Conservation (phyloP, 2,329 filamentous ascomycete genomes). For the Penicillium occitanis region DNA sequence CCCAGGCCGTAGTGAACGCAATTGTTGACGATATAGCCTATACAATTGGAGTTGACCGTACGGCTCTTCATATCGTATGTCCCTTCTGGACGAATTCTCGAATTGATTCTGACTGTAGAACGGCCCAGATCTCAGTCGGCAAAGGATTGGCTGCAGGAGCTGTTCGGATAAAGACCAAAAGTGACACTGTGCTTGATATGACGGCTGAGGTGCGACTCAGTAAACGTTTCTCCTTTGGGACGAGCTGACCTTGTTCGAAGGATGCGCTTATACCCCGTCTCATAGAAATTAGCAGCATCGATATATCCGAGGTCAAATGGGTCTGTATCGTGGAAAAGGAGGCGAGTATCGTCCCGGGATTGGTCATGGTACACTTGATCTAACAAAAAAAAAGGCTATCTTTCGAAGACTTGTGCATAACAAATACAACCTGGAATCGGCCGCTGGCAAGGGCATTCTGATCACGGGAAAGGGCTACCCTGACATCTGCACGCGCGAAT, state of each 20-base stretch:
- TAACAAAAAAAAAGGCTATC: conserved; percentile 49
- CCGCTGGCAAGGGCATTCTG: conserved; percentile 52
- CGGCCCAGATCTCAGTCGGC: conserved; percentile 40
- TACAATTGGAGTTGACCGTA: conserved; percentile 58
- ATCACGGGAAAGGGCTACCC: conserved; percentile 67
- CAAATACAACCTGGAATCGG: conserved; percentile 44
- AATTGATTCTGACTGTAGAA: background rate
- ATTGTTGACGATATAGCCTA: conserved; percentile 62
- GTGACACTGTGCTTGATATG: conserved; percentile 34
- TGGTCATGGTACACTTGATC: background rate
- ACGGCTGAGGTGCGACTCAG: conserved; percentile 33
- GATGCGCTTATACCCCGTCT: conserved; percentile 56
- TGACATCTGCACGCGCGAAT: conserved; percentile 57
- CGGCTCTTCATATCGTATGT: conserved; percentile 58
- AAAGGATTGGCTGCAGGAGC: conserved; percentile 46
- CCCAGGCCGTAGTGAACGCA: conserved; percentile 57
- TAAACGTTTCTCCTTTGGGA: background rate
- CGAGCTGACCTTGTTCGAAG: conserved; percentile 30
- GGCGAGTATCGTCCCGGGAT: conserved; percentile 33
- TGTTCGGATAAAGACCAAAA: conserved; percentile 30
- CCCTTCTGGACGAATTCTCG: background rate
- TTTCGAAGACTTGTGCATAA: conserved; percentile 58
- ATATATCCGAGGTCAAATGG: conserved; percentile 53
- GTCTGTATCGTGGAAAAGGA: conserved; percentile 65
- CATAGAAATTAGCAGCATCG: conserved; percentile 46